These are phyloP conservation scores for Penicillium pancosmium DNA, from an alignment of 495 filamentous ascomycete species.

Conservation along the genomic window DNA sequence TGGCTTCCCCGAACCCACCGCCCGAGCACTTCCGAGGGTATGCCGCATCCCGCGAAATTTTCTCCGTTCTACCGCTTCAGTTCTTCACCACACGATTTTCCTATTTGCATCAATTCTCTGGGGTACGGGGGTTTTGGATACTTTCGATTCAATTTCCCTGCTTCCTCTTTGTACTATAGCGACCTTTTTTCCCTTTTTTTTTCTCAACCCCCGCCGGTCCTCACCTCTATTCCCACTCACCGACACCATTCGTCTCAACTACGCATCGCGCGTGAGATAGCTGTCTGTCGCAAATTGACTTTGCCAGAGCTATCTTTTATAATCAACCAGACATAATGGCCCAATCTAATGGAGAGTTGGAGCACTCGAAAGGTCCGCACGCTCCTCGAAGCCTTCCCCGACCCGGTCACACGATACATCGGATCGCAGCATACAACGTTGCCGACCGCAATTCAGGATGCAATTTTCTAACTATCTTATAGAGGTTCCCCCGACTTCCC, in stretches of 20 bases:
- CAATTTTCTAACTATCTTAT: constrained; percentile 24
- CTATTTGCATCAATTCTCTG: constrained; percentile 32
- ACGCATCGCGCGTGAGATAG: constrained; percentile 24
- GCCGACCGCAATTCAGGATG: constrained; percentile 1
- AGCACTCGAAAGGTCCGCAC: constrained; percentile 46
- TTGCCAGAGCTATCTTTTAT: constrained; percentile 22
- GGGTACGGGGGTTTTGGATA: constrained; percentile 41
- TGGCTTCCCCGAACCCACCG: constrained; percentile 36
- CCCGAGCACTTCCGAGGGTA: constrained; percentile 52
- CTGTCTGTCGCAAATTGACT: constrained; percentile 17
- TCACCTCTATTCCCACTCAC: constrained; percentile 13
- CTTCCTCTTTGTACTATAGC: constrained; percentile 43
- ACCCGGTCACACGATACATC: constrained; percentile 17
- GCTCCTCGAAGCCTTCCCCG: constrained; percentile 8
- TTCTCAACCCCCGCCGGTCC: constrained; percentile 21
- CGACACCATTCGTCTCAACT: constrained; percentile 20
- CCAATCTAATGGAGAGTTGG: constrained; percentile 46
- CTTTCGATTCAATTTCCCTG: constrained; percentile 46
- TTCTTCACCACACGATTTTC: constrained; percentile 28
- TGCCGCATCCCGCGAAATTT: constrained; percentile 49
- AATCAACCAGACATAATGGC: constrained; percentile 38
- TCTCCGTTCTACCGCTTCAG: constrained; percentile 36
- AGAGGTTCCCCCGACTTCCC: constrained; percentile 39
- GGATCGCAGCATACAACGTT: constrained; percentile 11
- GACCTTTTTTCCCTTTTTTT: constrained; percentile 22